These are phyloP conservation scores for Biscogniauxia marginata DNA, from an alignment of 2,329 filamentous ascomycete species.

Conservation along the genomic window DNA sequence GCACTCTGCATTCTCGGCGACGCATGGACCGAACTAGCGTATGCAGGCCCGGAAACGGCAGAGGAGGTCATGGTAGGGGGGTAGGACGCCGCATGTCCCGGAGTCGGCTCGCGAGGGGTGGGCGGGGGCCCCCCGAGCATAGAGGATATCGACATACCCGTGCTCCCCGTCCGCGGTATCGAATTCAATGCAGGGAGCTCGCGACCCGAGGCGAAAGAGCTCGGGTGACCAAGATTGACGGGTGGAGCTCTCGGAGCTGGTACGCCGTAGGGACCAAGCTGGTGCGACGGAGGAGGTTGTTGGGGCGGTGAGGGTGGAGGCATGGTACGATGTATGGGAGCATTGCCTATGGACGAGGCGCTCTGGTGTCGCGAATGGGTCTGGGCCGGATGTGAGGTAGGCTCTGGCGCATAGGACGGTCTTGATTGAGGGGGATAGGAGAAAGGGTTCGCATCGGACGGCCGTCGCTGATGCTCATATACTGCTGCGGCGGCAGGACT, in stretches of 20 bases:
- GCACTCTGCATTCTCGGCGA: conserved; percentile 56
- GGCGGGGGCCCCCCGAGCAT: conserved; percentile 55
- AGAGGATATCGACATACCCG: conserved; percentile 60
- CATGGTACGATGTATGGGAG: conserved; percentile 29
- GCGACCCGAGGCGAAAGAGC: conserved; percentile 30
- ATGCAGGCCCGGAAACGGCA: conserved; percentile 44
- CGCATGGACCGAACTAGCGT: conserved; percentile 49
- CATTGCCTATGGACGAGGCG: conserved; percentile 30
- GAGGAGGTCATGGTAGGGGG: conserved; percentile 40
- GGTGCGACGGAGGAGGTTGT: conserved; percentile 26
- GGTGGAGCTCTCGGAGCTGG: conserved; percentile 30
- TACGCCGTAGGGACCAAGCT: conserved; percentile 30
- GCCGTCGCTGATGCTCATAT: conserved; percentile 31
- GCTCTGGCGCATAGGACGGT: conserved; percentile 28
- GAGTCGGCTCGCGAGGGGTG: conserved; percentile 42
- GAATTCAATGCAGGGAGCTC: conserved; percentile 38
- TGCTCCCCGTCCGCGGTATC: conserved; percentile 43
- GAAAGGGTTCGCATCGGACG: conserved; percentile 30
- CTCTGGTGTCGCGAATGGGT: conserved; percentile 33
- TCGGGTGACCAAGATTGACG: conserved; percentile 30
- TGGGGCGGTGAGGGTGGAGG: conserved; percentile 30
- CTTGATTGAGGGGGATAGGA: conserved; percentile 28
- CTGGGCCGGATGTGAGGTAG: conserved; percentile 28
- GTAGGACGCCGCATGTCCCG: conserved; percentile 41
- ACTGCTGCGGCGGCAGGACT: conserved; percentile 25